These are phyloP conservation scores for Globisporangium spiculum DNA, from an alignment of 352 stramenopile species.

Conservation along the genomic window DNA sequence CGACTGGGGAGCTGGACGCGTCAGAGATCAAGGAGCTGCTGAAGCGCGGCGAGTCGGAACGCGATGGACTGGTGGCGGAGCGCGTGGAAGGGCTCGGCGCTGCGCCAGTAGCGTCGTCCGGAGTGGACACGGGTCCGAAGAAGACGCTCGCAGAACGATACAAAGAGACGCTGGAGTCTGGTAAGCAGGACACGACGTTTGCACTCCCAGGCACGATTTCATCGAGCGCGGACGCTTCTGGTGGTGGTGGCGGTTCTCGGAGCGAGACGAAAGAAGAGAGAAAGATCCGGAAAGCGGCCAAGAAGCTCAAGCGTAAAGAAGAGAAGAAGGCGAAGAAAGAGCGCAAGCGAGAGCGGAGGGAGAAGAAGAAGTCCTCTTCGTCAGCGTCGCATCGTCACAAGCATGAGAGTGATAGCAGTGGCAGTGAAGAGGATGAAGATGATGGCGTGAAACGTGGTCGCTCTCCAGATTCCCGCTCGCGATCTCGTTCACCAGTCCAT, in stretches of 20 bases:
- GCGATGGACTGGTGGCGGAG: slow-evolving; percentile 67
- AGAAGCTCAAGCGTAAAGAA: slow-evolving; percentile 51
- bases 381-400: neutral
- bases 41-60: slow-evolving; percentile 67
- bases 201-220: slow-evolving; percentile 45
- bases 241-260: neutral
- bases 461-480: neutral
- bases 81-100: slow-evolving; percentile 86
- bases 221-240: neutral
- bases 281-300: slow-evolving; percentile 46
- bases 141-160: slow-evolving; percentile 75
- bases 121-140: slow-evolving; percentile 46
- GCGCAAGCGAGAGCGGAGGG: slow-evolving; percentile 67
- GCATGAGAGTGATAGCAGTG: neutral
- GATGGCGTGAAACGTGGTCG: neutral
- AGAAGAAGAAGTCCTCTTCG: slow-evolving; percentile 11
- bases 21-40: slow-evolving; percentile 87
- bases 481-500: slow-evolving; percentile 1
- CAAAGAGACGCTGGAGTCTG: slow-evolving; percentile 52
- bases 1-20: slow-evolving; percentile 52
- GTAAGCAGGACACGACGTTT: slow-evolving; percentile 59
- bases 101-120: slow-evolving; percentile 43
- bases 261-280: slow-evolving; percentile 28
- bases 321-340: slow-evolving; percentile 67
- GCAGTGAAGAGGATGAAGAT: neutral